Evolutionary conservation across 345 rosid genomes (phyloP).

Genomic region (Linum tenue): DNA sequence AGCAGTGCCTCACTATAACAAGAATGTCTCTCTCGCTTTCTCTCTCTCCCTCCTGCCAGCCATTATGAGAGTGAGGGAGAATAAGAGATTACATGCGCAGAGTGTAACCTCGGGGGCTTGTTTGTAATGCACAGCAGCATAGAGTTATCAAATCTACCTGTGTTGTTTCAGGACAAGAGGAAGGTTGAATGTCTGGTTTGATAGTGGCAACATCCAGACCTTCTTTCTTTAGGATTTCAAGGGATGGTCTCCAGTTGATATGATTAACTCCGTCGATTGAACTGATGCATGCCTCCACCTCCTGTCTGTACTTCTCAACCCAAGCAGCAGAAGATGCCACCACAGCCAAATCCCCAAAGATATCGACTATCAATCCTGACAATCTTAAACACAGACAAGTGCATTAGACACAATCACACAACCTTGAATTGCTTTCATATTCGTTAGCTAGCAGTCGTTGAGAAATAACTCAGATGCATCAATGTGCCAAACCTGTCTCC

Average conservation of each 20-base stretch:
- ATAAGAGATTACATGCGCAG: background rate
- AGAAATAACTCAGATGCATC: background rate
- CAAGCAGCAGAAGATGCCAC: slow-evolving; percentile 94
- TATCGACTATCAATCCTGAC: slow-evolving; percentile 78
- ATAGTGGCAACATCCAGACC: slow-evolving; percentile 48
- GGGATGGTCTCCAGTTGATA: slow-evolving; percentile 78
- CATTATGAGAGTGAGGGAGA: background rate
- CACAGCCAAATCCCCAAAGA: slow-evolving; percentile 88
- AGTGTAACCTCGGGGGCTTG: background rate
- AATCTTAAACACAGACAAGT: slow-evolving; percentile 33
- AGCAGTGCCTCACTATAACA: no score
- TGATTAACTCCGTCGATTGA: slow-evolving; percentile 49
- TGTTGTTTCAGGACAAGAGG: slow-evolving; percentile 46
- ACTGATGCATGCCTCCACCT: slow-evolving; percentile 51
- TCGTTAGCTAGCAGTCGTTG: background rate
- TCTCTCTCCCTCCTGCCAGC: no score
- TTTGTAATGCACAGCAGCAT: background rate
- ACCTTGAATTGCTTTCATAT: background rate
- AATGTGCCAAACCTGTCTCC: slow-evolving; percentile 62
- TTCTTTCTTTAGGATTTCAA: slow-evolving; percentile 87
- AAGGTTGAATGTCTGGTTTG: slow-evolving; percentile 29
- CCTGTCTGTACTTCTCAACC: slow-evolving; percentile 72
- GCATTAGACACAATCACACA: background rate
- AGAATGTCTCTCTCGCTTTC: no score
- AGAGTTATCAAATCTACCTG: slow-evolving; percentile 33